phyloP scores from a whole-genome alignment of 202 grass and related monocot genomes.

The Cymbopogon flexuosus region DNA sequence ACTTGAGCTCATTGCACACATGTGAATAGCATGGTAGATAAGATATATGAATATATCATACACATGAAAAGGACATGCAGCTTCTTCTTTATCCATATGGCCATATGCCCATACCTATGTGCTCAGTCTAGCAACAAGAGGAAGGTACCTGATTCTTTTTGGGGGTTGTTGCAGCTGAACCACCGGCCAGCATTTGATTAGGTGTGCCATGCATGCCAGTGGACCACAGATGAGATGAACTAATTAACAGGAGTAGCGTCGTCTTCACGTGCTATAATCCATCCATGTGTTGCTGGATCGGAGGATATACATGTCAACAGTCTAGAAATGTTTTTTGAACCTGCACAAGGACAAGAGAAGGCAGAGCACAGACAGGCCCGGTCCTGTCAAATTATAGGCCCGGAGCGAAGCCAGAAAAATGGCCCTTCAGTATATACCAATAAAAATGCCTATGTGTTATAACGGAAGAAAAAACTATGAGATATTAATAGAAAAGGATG shows the following conservation, averaged over 20 bases:
- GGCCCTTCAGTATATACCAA: too few species aligned
- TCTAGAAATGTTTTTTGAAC: neutral
- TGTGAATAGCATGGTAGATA: neutral
- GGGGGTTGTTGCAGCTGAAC: constrained; percentile 7
- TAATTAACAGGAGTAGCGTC: too few species aligned
- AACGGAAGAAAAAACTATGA: too few species aligned
- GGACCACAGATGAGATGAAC: neutral
- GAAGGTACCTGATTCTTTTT: neutral
- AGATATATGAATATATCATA: neutral
- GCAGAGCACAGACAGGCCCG: neutral
- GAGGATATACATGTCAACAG: neutral
- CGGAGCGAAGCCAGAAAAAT: too few species aligned
- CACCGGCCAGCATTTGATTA: neutral
- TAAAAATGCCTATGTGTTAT: too few species aligned
- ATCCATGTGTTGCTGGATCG: neutral
- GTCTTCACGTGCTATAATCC: neutral
- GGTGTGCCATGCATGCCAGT: neutral
- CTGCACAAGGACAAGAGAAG: neutral
- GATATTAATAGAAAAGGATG: too few species aligned
- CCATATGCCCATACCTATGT: neutral
- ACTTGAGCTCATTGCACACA: constrained; percentile 8
- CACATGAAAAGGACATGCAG: neutral
- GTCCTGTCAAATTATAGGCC: too few species aligned
- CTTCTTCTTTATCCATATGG: neutral
- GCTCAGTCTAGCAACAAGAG: neutral